Evolutionary conservation across 2,329 filamentous ascomycete species (phyloP), one percentile per base, ranked within the genome.

Genomic region (Colletotrichum cordylinicola): DNA sequence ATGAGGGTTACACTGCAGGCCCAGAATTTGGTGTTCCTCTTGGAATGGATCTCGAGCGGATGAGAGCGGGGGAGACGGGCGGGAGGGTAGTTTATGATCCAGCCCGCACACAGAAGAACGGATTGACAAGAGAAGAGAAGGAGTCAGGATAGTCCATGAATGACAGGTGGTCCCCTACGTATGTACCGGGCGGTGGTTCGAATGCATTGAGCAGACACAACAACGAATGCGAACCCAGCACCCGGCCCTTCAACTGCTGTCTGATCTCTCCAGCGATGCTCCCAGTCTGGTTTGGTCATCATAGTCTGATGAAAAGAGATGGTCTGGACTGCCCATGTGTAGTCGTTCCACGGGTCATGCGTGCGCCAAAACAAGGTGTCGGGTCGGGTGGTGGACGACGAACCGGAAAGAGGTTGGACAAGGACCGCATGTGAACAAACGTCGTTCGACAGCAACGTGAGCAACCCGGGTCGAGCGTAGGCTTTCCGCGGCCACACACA

Each of bases 221-320:
- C 43, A 43, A 58, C 35, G 70, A 52, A 68, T 65, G 48, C 43
- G 35, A 69, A 56, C 48, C 70, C 65, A 60, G 29, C 35, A 33
- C 43, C 29, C 48, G 29, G 43, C 43, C 48, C 58, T 74, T 37
- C 64, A 65, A 60, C 21, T 69, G 60, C 43, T 76, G 74, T 76
- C 74, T 74, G 74, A 76, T 69, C 43, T 74, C 35, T 64, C 33
- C 74, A 76, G 29, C 74, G 74, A 58, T 75, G 48, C 31, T 37
- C 74, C 73, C 31, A 43, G 69, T 56, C 21, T 39, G 4, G n/a
- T 6, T 31, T 68, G n/a, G 31, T 24, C 27, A 58, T 43, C 35
- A 29, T 62, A 24, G 35, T 73, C n/a, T 60, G 58, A 68, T 73
- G 43, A 58, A 52, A 43, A 52, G 43, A 68, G 21, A 68, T 61